phyloP scores from a whole-genome alignment of 352 stramenopile genomes.

The Pythium dissotocum region DNA sequence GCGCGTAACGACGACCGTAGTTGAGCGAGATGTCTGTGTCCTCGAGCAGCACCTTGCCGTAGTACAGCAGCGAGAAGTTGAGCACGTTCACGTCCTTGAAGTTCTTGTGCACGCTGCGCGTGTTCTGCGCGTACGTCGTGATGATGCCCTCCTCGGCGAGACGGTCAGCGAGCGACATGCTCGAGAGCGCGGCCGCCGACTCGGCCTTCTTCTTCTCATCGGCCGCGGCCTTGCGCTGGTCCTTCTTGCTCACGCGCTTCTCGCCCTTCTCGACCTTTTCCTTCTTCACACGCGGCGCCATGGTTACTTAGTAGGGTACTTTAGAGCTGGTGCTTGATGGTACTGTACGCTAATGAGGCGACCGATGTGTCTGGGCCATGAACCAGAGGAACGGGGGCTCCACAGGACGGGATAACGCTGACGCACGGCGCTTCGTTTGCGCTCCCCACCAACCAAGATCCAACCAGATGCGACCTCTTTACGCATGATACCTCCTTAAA shows the following conservation, averaged over 20 bases:
- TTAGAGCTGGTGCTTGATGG: not conserved
- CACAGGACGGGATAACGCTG: constrained; percentile 6
- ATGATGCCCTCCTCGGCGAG: constrained; percentile 94
- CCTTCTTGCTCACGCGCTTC: constrained; percentile 74
- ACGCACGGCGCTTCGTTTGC: constrained; percentile 22
- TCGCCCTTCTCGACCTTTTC: constrained; percentile 34
- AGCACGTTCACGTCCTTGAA: constrained; percentile 98
- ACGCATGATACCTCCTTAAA: not conserved
- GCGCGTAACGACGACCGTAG: constrained; percentile 96
- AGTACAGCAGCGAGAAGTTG: constrained; percentile 97
- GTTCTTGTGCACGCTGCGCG: constrained; percentile 92
- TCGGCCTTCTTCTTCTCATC: constrained; percentile 81
- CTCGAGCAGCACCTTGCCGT: constrained; percentile 95
- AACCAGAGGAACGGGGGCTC: constrained; percentile 5
- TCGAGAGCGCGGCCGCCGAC: constrained; percentile 55
- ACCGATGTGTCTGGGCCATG: not conserved
- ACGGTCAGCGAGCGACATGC: constrained; percentile 85
- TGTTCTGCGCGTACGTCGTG: constrained; percentile 94
- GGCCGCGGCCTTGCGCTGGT: constrained; percentile 68
- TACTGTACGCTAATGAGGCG: not conserved
- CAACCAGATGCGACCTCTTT: constrained; percentile 21
- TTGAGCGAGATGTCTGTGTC: constrained; percentile 97
- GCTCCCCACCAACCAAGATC: constrained; percentile 35
- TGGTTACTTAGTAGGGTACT: constrained; percentile 20
- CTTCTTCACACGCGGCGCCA: constrained; percentile 68